Evolutionary conservation across 768 basidiomycete genomes (phyloP), one percentile per base, ranked within the genome.

Genomic region (Termitomyces heimii): DNA sequence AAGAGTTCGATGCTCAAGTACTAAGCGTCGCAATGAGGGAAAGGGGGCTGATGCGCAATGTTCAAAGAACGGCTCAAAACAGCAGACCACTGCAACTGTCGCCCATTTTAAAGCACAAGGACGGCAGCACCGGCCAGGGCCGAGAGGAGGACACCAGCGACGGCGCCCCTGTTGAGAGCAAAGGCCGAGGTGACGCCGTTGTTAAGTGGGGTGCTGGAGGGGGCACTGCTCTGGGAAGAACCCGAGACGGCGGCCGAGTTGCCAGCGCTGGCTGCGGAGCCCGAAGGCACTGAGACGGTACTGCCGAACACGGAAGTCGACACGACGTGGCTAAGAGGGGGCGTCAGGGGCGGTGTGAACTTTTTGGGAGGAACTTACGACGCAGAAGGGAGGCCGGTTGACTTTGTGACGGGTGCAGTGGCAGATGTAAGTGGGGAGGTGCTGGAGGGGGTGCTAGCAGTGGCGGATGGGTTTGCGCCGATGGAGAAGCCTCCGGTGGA

Each of bases 111-210:
- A 63, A 83, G 73, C 0, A 68, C 70, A 45, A 79, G 70, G 57
- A 76, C 63, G 14, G 67, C 79, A 24, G 71, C 80, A 39, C 83
- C 84, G 39, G 77, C 82, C 39, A 78, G 64, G 0, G 72, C 77
- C 20, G 81, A 80, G 35, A 81, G 64, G 22, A 77, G 62, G 7
- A 74, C 65, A 14, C 68, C 72, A 2, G 70, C 73, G 28, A 69
- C 48, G 13, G 71, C 69, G 44, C 71, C 74, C 50, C 67, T 59
- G 48, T 69, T 75, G 53, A 56, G 62, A 52, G 62, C 62, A 42
- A 73, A 61, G 5, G 73, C 44, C 3, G 67, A 48, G 14, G 71
- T n/a, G n/a, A n/a, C 63, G 43, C 68, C 72, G 32, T 67, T 68
- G 46, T 32, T 68, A 43, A 69, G 60, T n/a, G 70, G 42, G 44